Conservation (phyloP, 2,329 filamentous ascomycete genomes). For the Cladosporium sp. region DNA sequence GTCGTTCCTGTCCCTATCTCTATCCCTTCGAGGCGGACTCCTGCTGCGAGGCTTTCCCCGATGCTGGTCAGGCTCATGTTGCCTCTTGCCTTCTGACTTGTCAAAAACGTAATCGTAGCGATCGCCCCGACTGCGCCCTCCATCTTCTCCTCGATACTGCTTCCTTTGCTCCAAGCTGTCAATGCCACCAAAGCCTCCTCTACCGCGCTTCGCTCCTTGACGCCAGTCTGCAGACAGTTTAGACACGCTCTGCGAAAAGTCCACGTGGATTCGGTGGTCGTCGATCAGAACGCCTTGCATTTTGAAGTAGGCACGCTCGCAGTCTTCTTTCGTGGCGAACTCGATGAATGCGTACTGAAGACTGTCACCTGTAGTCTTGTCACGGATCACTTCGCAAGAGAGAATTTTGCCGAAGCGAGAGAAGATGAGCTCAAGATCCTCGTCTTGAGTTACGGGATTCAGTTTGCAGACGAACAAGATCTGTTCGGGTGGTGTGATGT, state of each 20-base stretch:
- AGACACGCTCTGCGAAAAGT: conserved; percentile 91
- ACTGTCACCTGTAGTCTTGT: conserved; percentile 89
- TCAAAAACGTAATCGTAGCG: conserved; percentile 79
- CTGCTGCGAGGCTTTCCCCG: conserved; percentile 23
- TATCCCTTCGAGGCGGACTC: conserved; percentile 25
- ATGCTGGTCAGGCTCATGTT: conserved; percentile 11
- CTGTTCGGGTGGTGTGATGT: conserved; percentile 96
- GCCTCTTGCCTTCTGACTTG: conserved; percentile 44
- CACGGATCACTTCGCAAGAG: conserved; percentile 92
- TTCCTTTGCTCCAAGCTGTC: conserved; percentile 81
- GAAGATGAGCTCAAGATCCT: conserved; percentile 93
- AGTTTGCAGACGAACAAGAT: conserved; percentile 97
- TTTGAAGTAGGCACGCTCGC: conserved; percentile 94
- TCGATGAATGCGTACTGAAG: conserved; percentile 98
- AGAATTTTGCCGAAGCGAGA: conserved; percentile 92
- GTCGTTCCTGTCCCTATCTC: conserved; percentile 9
- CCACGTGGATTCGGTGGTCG: conserved; percentile 94
- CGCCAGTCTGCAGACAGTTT: conserved; percentile 89
- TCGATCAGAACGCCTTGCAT: conserved; percentile 98
- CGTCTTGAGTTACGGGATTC: conserved; percentile 91
- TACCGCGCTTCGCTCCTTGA: conserved; percentile 66
- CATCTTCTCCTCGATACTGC: conserved; percentile 70
- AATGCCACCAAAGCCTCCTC: conserved; percentile 87
- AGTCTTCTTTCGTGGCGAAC: conserved; percentile 86
- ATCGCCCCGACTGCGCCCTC: conserved; percentile 37